Percentiles rank a stretch among this genome's conserved stretches.
Evolutionary conservation across 176 grass and related monocot genomes (phyloP).

Genomic region (Carex cristatella): DNA sequence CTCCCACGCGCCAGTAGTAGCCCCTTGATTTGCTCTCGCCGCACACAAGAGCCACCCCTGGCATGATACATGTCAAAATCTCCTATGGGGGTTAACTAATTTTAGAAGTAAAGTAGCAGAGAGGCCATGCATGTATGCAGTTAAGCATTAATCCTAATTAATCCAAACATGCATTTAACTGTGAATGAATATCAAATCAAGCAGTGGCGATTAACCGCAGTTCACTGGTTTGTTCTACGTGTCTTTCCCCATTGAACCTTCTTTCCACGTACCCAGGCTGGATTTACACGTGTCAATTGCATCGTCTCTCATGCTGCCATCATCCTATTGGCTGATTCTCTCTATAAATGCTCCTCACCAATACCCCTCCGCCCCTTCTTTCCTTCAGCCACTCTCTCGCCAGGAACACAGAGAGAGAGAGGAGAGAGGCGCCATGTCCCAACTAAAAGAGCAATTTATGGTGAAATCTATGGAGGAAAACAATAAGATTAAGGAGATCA

Average conservation of each 20-base stretch:
- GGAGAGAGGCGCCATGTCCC: slow-evolving; percentile 28
- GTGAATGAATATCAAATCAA: neutral
- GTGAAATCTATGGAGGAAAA: slow-evolving; percentile 58
- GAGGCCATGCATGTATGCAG: neutral
- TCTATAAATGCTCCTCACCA: slow-evolving; percentile 39
- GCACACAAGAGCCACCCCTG: neutral
- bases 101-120: neutral
- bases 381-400: neutral
- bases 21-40: slow-evolving; percentile 4
- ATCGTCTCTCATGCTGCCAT: slow-evolving; percentile 49
- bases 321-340: slow-evolving; percentile 53
- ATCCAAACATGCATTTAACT: neutral
- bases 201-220: neutral
- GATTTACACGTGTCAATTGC: slow-evolving; percentile 46
- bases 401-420: neutral
- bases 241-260: slow-evolving; percentile 47
- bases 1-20: slow-evolving; percentile 7
- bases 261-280: slow-evolving; percentile 77
- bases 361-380: slow-evolving; percentile 23
- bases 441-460: slow-evolving; percentile 22
- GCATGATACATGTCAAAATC: neutral
- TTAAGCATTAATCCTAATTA: neutral
- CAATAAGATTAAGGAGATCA: slow-evolving; percentile 91
- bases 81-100: neutral
- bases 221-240: slow-evolving; percentile 40